These are phyloP conservation scores for Botryotinia calthae DNA, from an alignment of 2,329 filamentous ascomycete genomes.

Conservation along the genomic window DNA sequence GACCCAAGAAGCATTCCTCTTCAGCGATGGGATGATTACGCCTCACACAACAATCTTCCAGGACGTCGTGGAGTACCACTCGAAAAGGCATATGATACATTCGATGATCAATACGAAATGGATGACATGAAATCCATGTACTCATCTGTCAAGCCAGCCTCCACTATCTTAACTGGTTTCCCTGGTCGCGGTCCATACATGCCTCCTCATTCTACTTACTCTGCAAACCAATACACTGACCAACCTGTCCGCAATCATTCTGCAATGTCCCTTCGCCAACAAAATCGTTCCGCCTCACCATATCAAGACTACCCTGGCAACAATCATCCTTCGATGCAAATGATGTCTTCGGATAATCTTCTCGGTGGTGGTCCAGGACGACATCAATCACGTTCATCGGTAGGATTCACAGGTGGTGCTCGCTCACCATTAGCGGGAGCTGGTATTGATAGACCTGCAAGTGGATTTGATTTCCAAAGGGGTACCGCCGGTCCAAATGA, in stretches of 20 bases:
- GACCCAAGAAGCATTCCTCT: slow-evolving; percentile 91
- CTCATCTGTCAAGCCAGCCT: slow-evolving; percentile 82
- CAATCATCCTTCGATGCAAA: slow-evolving; percentile 61
- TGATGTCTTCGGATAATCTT: slow-evolving; percentile 36
- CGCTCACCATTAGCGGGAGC: slow-evolving; percentile 47
- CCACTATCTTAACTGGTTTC: slow-evolving; percentile 85
- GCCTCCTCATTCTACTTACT: slow-evolving; percentile 73
- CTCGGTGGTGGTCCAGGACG: slow-evolving; percentile 41
- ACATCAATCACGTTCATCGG: slow-evolving; percentile 42
- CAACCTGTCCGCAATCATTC: slow-evolving; percentile 61
- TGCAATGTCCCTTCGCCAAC: slow-evolving; percentile 61
- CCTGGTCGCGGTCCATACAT: slow-evolving; percentile 66
- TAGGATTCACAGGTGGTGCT: slow-evolving; percentile 45
- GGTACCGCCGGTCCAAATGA: slow-evolving; percentile 68
- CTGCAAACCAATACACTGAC: slow-evolving; percentile 49
- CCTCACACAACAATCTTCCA: slow-evolving; percentile 78
- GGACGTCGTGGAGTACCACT: slow-evolving; percentile 74
- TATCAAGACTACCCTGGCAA: slow-evolving; percentile 54
- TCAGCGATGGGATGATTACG: slow-evolving; percentile 97
- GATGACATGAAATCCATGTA: slow-evolving; percentile 98
- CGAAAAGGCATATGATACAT: slow-evolving; percentile 66
- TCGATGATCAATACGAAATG: slow-evolving; percentile 86
- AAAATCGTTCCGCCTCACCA: slow-evolving; percentile 51
- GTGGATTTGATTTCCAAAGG: slow-evolving; percentile 61
- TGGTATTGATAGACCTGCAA: slow-evolving; percentile 45